Evolutionary conservation across 2,329 filamentous ascomycete genomes (phyloP).

Genomic region (Penicillium glabrum): DNA sequence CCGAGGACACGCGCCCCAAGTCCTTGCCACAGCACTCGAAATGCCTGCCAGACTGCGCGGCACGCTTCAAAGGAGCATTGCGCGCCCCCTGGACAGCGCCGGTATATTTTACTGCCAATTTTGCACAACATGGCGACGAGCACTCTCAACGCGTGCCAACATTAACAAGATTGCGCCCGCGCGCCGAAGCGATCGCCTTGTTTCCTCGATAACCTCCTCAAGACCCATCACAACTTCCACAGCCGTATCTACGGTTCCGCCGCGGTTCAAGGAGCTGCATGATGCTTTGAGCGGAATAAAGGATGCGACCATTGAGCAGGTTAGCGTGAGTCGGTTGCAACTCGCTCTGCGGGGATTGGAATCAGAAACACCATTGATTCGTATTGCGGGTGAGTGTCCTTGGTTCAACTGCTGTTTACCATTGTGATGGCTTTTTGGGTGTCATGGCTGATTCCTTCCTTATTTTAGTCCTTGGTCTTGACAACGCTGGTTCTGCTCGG

Average conservation of each 20-base stretch:
- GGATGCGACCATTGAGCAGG: conserved; percentile 54
- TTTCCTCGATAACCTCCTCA: conserved; percentile 4
- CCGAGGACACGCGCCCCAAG: conserved; percentile 1
- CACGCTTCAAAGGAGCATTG: conserved; percentile 36
- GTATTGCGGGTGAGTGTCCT: conserved; percentile 52
- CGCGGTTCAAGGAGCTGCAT: conserved; percentile 54
- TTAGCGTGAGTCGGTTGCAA: conserved; percentile 60
- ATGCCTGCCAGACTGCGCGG: conserved; percentile 43
- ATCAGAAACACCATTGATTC: conserved; percentile 52
- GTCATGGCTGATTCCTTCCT: neutral
- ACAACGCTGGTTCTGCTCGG: conserved; percentile 51
- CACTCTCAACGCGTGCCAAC: conserved; percentile 29
- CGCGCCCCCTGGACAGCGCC: conserved; percentile 24
- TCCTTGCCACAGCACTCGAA: conserved; percentile 12
- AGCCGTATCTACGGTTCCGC: conserved; percentile 48
- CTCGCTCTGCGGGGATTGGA: conserved; percentile 60
- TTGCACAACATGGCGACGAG: conserved; percentile 38
- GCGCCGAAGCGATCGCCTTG: conserved; percentile 11
- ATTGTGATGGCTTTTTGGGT: neutral
- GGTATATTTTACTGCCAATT: conserved; percentile 42
- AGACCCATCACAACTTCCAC: conserved; percentile 34
- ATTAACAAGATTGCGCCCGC: conserved; percentile 11
- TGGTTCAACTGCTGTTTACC: neutral
- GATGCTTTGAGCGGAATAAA: conserved; percentile 53
- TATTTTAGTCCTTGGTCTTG: conserved; percentile 49